These are phyloP conservation scores for Fraxinus floribunda DNA, from an alignment of 305 asterid species.

Conservation along the genomic window DNA sequence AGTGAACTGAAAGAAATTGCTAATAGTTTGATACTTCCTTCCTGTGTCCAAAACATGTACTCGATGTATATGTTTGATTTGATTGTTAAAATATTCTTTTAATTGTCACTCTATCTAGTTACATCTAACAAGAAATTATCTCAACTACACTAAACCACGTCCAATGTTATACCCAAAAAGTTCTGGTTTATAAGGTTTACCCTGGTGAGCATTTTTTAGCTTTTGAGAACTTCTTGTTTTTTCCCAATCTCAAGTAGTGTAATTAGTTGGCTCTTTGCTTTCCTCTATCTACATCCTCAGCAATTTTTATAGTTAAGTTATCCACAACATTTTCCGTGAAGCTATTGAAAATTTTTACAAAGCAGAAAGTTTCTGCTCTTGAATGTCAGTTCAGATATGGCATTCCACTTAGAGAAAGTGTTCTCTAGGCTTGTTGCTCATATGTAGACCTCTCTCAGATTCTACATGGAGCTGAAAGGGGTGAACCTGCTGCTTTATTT, in stretches of 20 bases:
- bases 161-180: neutral
- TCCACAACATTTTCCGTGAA: neutral
- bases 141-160: neutral
- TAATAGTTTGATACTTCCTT: neutral
- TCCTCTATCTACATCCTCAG: neutral
- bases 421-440: slow-evolving; percentile 29
- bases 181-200: neutral
- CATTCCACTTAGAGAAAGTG: neutral
- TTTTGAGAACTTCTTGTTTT: neutral
- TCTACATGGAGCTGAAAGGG: slow-evolving; percentile 87
- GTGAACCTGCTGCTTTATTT: slow-evolving; percentile 81
- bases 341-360: neutral
- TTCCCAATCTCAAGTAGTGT: neutral
- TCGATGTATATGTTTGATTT: slow-evolving; percentile 6
- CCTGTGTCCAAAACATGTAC: neutral
- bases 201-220: neutral
- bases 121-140: neutral
- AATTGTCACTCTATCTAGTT: neutral
- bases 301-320: neutral
- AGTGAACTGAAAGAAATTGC: neutral
- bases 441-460: slow-evolving; percentile 46
- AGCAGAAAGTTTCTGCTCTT: neutral
- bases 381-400: neutral
- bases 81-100: neutral
- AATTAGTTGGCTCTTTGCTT: neutral